Evolutionary conservation across 176 grass and related monocot genomes (phyloP).

Genomic region (Rhynchospora pubera): DNA sequence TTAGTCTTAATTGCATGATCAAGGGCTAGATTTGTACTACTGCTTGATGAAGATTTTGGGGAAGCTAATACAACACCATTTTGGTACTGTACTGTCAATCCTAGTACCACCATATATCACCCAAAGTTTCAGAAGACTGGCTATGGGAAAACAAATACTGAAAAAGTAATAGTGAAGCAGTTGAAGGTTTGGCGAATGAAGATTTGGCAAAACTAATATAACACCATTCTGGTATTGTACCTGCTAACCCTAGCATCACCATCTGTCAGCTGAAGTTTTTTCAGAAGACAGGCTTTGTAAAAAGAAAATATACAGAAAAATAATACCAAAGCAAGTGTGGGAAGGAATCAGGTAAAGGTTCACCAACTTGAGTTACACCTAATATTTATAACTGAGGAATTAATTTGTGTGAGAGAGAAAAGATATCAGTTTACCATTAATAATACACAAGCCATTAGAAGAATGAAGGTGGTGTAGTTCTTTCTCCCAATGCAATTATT

Average conservation of each 20-base stretch:
- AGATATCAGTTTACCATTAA: conserved; percentile 46
- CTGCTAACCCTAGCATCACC: not conserved
- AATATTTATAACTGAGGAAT: not conserved
- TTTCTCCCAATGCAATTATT: conserved; percentile 98
- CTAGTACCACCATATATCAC: not conserved
- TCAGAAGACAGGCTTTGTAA: not conserved
- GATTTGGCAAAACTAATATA: too few species aligned
- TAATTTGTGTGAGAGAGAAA: not conserved
- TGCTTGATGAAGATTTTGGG: not conserved
- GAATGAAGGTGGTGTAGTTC: conserved; percentile 83
- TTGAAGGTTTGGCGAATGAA: not conserved
- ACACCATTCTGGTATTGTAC: not conserved
- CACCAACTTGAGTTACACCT: not conserved
- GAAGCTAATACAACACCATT: not conserved
- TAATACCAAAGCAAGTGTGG: not conserved
- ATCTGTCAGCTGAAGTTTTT: not conserved
- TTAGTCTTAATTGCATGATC: too few species aligned
- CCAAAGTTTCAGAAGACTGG: not conserved
- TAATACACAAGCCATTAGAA: conserved; percentile 72
- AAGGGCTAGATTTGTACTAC: not conserved
- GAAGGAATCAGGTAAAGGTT: not conserved
- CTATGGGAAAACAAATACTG: not conserved
- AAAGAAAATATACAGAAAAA: not conserved
- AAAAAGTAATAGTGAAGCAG: not conserved
- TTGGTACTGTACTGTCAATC: not conserved